A percentile compares a stretch with the other conserved stretches of the same genome.
Conservation (phyloP, 805 yeast species). For the Henningerozyma blattae region DNA sequence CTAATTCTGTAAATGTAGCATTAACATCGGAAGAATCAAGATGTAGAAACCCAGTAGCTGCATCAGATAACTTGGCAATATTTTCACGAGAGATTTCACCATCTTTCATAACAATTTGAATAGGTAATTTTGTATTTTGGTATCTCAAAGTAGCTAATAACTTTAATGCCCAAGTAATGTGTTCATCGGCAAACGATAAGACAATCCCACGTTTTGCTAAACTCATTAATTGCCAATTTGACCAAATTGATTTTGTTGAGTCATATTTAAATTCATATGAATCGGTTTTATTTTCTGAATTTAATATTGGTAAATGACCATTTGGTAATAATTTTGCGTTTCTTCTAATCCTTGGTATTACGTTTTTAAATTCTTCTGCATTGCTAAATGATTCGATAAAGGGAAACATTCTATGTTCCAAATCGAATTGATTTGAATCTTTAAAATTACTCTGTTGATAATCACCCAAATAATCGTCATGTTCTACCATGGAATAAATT, state of each 20-base stretch:
- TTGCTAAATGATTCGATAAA: slow-evolving; percentile 2
- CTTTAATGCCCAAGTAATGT: slow-evolving; percentile 18
- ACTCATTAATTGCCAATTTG: slow-evolving; percentile 9
- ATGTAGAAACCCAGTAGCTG: slow-evolving; percentile 13
- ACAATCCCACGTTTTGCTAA: slow-evolving; percentile 11
- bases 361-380: slow-evolving; percentile 3
- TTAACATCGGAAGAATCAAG: slow-evolving; percentile 21
- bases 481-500: background rate
- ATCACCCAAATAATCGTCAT: background rate
- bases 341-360: slow-evolving; percentile 8
- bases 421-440: background rate
- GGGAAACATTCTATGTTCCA: slow-evolving; percentile 8
- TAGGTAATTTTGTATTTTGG: slow-evolving; percentile 27
- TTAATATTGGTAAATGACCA: slow-evolving; percentile 6
- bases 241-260: slow-evolving; percentile 5
- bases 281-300: background rate
- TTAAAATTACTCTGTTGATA: background rate
- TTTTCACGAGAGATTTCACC: slow-evolving; percentile 24
- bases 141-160: slow-evolving; percentile 32
- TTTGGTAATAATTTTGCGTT: slow-evolving; percentile 2
- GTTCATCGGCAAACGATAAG: slow-evolving; percentile 13
- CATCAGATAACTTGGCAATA: slow-evolving; percentile 23
- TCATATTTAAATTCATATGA: slow-evolving; percentile 3
- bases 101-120: slow-evolving; percentile 29
- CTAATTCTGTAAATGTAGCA: slow-evolving; percentile 10